These are phyloP conservation scores for Fusarium nodosum DNA, from an alignment of 2,329 filamentous ascomycete genomes.

Conservation along the genomic window DNA sequence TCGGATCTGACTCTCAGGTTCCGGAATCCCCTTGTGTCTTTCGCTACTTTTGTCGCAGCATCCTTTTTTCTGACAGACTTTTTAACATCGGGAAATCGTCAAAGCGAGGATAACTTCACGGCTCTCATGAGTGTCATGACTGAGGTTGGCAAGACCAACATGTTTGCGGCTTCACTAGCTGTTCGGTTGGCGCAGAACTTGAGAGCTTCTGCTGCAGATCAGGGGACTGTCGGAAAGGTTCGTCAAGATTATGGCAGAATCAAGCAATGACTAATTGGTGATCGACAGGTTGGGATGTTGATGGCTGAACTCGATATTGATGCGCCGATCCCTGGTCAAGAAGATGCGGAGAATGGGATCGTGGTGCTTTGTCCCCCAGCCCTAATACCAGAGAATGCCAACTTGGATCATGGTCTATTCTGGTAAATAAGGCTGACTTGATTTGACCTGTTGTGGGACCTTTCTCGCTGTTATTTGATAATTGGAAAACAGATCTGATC, in stretches of 20 bases:
- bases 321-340: constrained; percentile 27
- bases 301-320: constrained; percentile 23
- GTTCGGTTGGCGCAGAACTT: constrained; percentile 77
- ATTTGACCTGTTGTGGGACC: too few species aligned
- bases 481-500: not conserved
- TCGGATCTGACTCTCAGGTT: constrained; percentile 22
- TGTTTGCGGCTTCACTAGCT: constrained; percentile 62
- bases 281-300: constrained; percentile 6
- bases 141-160: constrained; percentile 65
- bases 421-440: not conserved
- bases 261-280: not conserved
- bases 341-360: constrained; percentile 32
- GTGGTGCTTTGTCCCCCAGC: constrained; percentile 30
- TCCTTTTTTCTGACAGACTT: constrained; percentile 34
- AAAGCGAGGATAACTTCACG: constrained; percentile 69
- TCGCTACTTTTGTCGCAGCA: constrained; percentile 32
- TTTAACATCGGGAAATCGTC: not conserved
- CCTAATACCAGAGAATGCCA: not conserved
- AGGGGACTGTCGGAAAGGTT: constrained; percentile 27
- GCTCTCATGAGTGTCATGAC: constrained; percentile 65
- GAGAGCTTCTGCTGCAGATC: constrained; percentile 51
- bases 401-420: not conserved
- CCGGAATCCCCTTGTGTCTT: constrained; percentile 31
- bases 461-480: accelerated
- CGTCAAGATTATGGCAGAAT: not conserved